Evolutionary conservation across 164 flowering plant genomes (phyloP).

Genomic region (Warburgia ugandensis): DNA sequence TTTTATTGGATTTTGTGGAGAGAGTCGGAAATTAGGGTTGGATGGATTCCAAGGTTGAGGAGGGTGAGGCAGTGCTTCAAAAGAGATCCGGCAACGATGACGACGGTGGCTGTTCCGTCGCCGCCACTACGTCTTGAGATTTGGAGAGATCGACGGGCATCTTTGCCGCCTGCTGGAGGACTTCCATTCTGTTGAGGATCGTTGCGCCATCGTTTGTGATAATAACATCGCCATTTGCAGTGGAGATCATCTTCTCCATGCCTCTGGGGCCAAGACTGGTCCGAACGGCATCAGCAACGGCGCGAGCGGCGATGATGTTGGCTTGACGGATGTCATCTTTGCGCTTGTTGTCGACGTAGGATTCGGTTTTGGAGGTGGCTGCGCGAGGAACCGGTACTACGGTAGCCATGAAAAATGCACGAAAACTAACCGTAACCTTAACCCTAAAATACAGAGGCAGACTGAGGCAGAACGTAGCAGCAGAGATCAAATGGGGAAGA

Average conservation of each 20-base stretch:
- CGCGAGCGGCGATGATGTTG: slow-evolving; percentile 67
- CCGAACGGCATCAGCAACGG: slow-evolving; percentile 86
- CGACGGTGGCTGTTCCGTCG: slow-evolving; percentile 97
- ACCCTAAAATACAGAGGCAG: neutral
- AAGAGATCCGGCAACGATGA: slow-evolving; percentile 85
- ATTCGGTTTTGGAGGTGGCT: slow-evolving; percentile 52
- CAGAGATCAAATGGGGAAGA: neutral
- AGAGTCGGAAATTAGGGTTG: slow-evolving; percentile 77
- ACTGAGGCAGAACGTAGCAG: neutral
- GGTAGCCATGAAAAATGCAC: neutral
- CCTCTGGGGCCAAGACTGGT: slow-evolving; percentile 90
- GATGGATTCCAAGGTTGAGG: slow-evolving; percentile 66
- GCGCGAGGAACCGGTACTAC: neutral
- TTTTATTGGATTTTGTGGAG: slow-evolving; percentile 58
- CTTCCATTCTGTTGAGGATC: slow-evolving; percentile 87
- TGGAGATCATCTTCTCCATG: slow-evolving; percentile 97
- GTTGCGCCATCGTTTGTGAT: slow-evolving; percentile 99
- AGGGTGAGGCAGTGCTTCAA: slow-evolving; percentile 53
- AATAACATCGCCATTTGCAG: slow-evolving; percentile 79
- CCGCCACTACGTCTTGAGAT: slow-evolving; percentile 89
- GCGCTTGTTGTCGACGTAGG: slow-evolving; percentile 90
- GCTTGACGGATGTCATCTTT: slow-evolving; percentile 81
- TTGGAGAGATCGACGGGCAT: slow-evolving; percentile 90
- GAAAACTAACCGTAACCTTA: neutral
- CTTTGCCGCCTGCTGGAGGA: slow-evolving; percentile 89